Evolutionary conservation across 108 stramenopile genomes (phyloP).

Genomic region (Pseudonitzschia multistriata): DNA sequence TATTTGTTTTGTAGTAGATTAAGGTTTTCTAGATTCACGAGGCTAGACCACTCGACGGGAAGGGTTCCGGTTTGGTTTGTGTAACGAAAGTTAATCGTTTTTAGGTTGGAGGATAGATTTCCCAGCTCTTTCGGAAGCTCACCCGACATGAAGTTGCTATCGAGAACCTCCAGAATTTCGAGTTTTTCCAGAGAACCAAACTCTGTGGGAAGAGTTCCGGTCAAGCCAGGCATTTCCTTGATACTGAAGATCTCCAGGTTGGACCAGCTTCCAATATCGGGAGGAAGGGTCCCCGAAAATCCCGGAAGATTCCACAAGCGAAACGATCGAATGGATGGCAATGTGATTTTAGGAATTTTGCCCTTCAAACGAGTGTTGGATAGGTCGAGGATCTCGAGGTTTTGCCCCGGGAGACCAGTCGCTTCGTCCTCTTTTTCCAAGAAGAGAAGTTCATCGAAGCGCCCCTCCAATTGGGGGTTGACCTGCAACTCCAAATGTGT

Average conservation of each 20-base stretch:
- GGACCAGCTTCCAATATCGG: slow-evolving; percentile 22
- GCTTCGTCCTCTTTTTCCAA: neutral
- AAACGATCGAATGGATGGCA: slow-evolving; percentile 11
- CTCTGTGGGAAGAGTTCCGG: slow-evolving; percentile 24
- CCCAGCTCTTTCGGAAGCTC: slow-evolving; percentile 22
- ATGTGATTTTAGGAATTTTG: slow-evolving; percentile 10
- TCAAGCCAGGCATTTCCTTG: slow-evolving; percentile 5
- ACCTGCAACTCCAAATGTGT: slow-evolving; percentile 18
- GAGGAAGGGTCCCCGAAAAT: slow-evolving; percentile 22
- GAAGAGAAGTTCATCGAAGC: slow-evolving; percentile 13
- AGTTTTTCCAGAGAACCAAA: slow-evolving; percentile 16
- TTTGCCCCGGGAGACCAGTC: neutral
- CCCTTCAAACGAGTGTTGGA: slow-evolving; percentile 25
- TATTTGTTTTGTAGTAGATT: neutral
- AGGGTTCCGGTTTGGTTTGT: neutral
- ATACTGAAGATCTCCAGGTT: slow-evolving; percentile 9
- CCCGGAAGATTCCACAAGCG: neutral
- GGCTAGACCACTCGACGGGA: neutral
- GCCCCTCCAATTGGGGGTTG: slow-evolving; percentile 11
- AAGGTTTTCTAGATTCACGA: neutral
- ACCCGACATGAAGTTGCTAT: slow-evolving; percentile 9
- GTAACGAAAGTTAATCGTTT: slow-evolving; percentile 1
- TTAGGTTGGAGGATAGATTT: slow-evolving; percentile 3
- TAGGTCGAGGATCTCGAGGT: slow-evolving; percentile 21
- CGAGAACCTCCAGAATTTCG: slow-evolving; percentile 4